Evolutionary conservation across 2,329 filamentous ascomycete species (phyloP), one percentile per base, ranked within the genome.

Genomic region (Aotearoamyces nothofagi): DNA sequence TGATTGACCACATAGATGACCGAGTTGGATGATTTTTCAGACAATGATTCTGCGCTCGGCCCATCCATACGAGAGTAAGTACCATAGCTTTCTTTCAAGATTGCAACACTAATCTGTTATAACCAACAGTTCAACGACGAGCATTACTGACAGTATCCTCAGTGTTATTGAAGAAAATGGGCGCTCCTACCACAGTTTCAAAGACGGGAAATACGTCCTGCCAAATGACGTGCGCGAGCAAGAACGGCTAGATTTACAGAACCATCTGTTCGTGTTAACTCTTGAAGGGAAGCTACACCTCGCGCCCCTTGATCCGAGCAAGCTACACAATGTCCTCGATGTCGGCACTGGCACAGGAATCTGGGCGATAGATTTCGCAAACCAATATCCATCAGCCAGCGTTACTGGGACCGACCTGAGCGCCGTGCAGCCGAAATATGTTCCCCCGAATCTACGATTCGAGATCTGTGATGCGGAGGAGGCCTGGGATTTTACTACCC

Each of bases 171-270:
- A 22, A 22, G 58, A 60, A 32, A 59, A 61, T 23, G 58, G 60
- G 3, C 49, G 59, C 1, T 48, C 57, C 2, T 63, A 62, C 27
- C 59, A 63, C 55, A 6, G 42, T 54, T 22, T 22, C 19, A 22
- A 22, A n/a, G 19, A 22, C 22, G 27, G 27, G 12, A 17, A 29
- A 10, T 29, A 29, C 27, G 14, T 29, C 11, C 12, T 29, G n/a
- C 27, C 27, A 8, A 29, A 29, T 10, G 27, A 29, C 5, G 27
- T 12, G 5, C 12, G 15, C 9, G 27, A 29, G 27, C 27, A 29
- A 20, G 27, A 29, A 11, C 27, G 27, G 9, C 22, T 25, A 17
- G 31, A 33, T 20, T 9, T 33, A 20, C 14, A 17, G 4, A 13
- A 33, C 14, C 22, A 33, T 10, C 15, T 30, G 5, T 30, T 14